Evolutionary conservation across 1,284 basidiomycete genomes (phyloP), one percentile per base, ranked within the genome.

Genomic region (Tremellales sp.): DNA sequence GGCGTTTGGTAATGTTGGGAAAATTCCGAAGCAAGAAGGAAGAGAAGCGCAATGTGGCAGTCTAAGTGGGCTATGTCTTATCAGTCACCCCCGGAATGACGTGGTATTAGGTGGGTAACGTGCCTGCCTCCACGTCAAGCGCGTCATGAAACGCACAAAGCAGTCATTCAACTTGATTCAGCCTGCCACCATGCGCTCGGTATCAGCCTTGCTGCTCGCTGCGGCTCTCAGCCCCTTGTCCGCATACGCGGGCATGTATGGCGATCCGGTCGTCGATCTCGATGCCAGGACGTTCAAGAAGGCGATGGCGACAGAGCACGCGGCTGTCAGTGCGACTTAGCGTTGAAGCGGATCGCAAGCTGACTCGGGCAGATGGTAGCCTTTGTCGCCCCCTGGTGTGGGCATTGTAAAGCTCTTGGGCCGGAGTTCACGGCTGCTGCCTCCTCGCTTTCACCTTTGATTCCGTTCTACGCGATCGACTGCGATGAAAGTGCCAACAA

Each of bases 391-490:
- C 86, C 88, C 6, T 92, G 89, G 88, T 73, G 71, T 48, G 70
- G 71, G 81, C 89, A 96, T 70, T 97, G 93, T 72, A 83, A 93
- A 77, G 78, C 78, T 40, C 82, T 94, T 77, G 87, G 78, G 2
- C 92, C 92, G 0, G 88, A 96, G 66, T 91, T 83, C 67, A 82
- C 81, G 61, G 86, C 86, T 60, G 90, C 89, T 1, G 90, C 91
- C 0, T 69, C 81, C 8, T 85, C 82, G 1, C 80, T 96, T 21
- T 78, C 84, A 51, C 90, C 91, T 7, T 78, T 97, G 31, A 80
- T 97, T 27, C 89, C 90, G 1, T 80, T 88, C 53, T 94, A 92
- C 70, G 87, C 89, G 11, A 81, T 97, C 40, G 89, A 97, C 70
- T 97, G 92, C 59, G 92, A 97, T 62, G 84, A 80, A n/a, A 80